Conservation (phyloP, 208 protist species). For the Leishmania gerbilli region DNA sequence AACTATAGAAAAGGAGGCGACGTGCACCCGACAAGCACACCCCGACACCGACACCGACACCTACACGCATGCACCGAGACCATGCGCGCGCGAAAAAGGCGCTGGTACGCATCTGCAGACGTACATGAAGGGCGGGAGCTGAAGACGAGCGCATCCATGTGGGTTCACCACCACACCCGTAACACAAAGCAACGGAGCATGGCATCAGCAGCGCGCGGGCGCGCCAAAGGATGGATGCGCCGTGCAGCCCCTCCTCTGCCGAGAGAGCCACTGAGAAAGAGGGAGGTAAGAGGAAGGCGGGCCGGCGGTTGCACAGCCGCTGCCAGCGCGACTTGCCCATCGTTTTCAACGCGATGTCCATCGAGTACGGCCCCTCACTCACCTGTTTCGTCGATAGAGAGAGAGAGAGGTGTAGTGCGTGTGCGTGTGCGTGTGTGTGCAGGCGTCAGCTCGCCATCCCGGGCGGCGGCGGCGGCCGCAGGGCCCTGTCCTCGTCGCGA, state of each 20-base stretch:
- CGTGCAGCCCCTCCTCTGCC: too few relatives aligned
- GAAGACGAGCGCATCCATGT: background rate
- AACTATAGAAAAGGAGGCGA: too few relatives aligned
- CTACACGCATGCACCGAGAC: background rate
- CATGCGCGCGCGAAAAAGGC: background rate
- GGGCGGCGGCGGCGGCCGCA: constrained; percentile 81
- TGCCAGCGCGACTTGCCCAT: background rate
- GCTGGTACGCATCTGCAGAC: background rate
- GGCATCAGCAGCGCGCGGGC: too few relatives aligned
- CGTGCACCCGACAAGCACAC: too few relatives aligned
- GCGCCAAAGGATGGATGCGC: background rate
- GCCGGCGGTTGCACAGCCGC: background rate
- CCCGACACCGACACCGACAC: too few relatives aligned
- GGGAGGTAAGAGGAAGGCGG: background rate
- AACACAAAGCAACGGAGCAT: background rate
- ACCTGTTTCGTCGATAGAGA: background rate
- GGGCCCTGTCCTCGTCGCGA: constrained; percentile 75
- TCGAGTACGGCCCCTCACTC: background rate
- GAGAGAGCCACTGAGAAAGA: background rate
- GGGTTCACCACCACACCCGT: background rate
- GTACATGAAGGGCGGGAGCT: background rate
- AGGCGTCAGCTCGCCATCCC: constrained; percentile 34
- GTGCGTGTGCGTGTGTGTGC: background rate
- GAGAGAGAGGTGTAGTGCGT: background rate
- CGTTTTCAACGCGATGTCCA: background rate